phyloP scores from a whole-genome alignment of 2,329 filamentous ascomycete genomes.

The Phaeosphaeriaceae sp. region DNA sequence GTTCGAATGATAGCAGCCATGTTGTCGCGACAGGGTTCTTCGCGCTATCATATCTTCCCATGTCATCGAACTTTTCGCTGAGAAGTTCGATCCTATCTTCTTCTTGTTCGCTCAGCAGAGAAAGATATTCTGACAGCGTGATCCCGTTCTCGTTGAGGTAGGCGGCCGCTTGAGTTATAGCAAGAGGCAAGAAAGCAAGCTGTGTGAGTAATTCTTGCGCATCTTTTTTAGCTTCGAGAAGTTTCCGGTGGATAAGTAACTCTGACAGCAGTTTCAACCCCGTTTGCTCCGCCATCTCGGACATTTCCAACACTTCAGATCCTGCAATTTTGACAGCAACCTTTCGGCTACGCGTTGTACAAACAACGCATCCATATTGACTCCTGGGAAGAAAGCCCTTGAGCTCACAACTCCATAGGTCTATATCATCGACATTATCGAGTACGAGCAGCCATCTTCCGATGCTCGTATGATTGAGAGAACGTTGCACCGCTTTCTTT shows the following conservation, averaged over 20 bases:
- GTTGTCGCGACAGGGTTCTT: slow-evolving; percentile 37
- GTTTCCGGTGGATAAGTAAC: neutral
- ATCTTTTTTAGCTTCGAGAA: neutral
- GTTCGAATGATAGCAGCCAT: slow-evolving; percentile 53
- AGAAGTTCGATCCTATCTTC: slow-evolving; percentile 44
- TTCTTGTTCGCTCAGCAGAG: slow-evolving; percentile 35
- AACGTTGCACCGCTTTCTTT: neutral
- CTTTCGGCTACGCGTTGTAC: neutral
- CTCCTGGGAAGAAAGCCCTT: neutral
- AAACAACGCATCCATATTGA: neutral
- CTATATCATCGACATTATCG: neutral
- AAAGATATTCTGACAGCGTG: slow-evolving; percentile 39
- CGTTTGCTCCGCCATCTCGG: neutral
- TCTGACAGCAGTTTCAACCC: neutral
- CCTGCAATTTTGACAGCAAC: neutral
- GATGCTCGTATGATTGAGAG: neutral
- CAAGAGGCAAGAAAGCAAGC: slow-evolving; percentile 48
- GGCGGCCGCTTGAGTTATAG: slow-evolving; percentile 36
- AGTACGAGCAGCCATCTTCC: neutral
- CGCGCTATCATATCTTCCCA: slow-evolving; percentile 36
- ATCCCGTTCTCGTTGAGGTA: slow-evolving; percentile 44
- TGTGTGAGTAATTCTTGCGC: neutral
- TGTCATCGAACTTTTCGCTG: slow-evolving; percentile 47
- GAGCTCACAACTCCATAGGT: neutral
- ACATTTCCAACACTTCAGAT: neutral